Conservation (phyloP, 2,329 filamentous ascomycete species). For the Seiridium unicorne region DNA sequence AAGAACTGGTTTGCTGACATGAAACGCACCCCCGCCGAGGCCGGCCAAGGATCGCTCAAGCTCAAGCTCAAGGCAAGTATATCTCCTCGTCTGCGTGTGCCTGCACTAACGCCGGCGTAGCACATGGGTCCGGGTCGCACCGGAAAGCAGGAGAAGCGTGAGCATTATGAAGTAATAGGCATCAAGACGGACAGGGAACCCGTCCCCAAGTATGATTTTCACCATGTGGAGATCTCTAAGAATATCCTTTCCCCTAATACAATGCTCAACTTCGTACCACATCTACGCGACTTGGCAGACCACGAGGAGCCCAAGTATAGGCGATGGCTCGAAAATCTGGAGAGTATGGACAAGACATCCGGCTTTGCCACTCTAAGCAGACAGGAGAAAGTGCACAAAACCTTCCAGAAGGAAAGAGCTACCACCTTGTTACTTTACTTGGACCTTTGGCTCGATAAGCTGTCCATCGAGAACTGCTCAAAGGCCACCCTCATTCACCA, state of each 20-base stretch:
- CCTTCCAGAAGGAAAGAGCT: conserved; percentile 50
- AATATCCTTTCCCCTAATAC: conserved; percentile 61
- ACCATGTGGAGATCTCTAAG: conserved; percentile 58
- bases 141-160: conserved; percentile 43
- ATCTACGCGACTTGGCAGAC: conserved; percentile 55
- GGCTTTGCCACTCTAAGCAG: conserved; percentile 55
- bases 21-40: conserved; percentile 30
- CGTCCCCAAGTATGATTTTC: conserved; percentile 59
- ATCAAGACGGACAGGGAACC: conserved; percentile 49
- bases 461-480: conserved; percentile 50
- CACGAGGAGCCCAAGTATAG: conserved; percentile 56
- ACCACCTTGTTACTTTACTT: conserved; percentile 52
- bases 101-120: conserved; percentile 20
- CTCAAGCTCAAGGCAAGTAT: conserved; percentile 48
- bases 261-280: conserved; percentile 59
- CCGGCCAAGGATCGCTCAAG: conserved; percentile 39
- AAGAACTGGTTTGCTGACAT: conserved; percentile 48
- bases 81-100: background rate
- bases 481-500: conserved; percentile 52
- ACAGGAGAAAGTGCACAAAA: conserved; percentile 47
- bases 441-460: conserved; percentile 49
- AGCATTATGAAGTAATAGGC: conserved; percentile 39
- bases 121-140: conserved; percentile 37
- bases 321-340: conserved; percentile 55
- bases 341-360: conserved; percentile 56